Evolutionary conservation across 768 basidiomycete species (phyloP), one percentile per base, ranked within the genome.

Genomic region (Mycena kentingensis): DNA sequence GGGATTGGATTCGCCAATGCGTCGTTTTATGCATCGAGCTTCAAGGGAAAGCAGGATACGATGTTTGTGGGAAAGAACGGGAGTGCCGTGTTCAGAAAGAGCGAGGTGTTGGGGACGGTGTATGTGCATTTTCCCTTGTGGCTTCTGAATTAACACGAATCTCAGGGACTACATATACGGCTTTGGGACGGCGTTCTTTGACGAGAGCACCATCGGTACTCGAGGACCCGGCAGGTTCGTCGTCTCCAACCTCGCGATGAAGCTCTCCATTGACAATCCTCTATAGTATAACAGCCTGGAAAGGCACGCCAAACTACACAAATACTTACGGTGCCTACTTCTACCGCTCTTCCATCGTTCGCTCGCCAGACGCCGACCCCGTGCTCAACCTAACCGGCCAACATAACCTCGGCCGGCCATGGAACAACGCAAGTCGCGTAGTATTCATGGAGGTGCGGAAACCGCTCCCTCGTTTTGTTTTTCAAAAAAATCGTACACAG

Each of bases 271-370:
- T 36, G 71, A 77, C 28, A 74, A 60, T 2, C 74, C 71, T 41
- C 74, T 77, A 73, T 4, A 76, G 74, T 1, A 69, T 78, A 6
- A 70, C 70, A 4, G 79, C 77, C 0, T 79, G 78, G 78, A 65
- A 64, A 35, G 76, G 78, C 5, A 68, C 56, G 10, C 56, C 56
- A 11, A 58, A 58, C 25, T 58, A 58, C 42, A 58, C 56, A 32
- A 68, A 72, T 47, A 65, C 65, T 11, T 71, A 72, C 41, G 74
- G 73, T 5, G 71, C 71, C 5, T 77, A 72, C 57, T 71, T 78
- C 16, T 57, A 65, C 1, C 60, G 73, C 43, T 76, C 74, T 3
- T 65, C 52, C 2, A 70, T 78, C 53, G 74, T 75, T 12, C 56
- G 56, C 18, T 44, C 56, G 19, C 56, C 56, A 12, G 56, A 58